These are phyloP conservation scores for Luffa acutangula DNA, from an alignment of 306 rosid genomes.

Conservation along the genomic window DNA sequence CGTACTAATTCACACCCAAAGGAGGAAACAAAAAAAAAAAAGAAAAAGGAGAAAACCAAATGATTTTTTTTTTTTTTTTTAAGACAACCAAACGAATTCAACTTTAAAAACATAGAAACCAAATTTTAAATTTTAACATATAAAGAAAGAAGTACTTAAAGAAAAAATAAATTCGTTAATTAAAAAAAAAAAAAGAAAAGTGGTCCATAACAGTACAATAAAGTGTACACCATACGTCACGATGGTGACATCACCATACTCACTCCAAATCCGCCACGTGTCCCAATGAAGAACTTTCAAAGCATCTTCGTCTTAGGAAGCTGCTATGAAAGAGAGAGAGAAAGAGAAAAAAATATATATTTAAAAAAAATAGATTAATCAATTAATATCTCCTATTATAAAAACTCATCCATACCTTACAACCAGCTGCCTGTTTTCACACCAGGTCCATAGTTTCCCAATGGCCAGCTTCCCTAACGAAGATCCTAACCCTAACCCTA, in stretches of 20 bases:
- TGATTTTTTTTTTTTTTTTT: too few relatives aligned
- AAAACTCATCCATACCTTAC: neutral
- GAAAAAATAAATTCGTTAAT: neutral
- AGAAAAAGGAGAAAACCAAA: too few relatives aligned
- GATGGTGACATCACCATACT: conserved; percentile 9
- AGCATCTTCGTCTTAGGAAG: conserved; percentile 18
- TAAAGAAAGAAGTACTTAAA: neutral
- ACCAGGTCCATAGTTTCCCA: neutral
- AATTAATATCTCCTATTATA: neutral
- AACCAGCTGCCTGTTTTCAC: neutral
- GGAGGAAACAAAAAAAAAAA: neutral
- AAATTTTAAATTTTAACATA: neutral
- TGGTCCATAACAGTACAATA: neutral
- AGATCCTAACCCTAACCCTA: conserved; percentile 13
- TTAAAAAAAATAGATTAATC: neutral
- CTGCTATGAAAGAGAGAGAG: conserved; percentile 26
- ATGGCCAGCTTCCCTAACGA: conserved; percentile 35
- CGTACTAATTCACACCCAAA: neutral
- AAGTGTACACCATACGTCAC: conserved; percentile 16
- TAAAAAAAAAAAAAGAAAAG: neutral
- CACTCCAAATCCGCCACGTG: conserved; percentile 16
- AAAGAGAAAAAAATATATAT: neutral
- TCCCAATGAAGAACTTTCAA: conserved; percentile 24
- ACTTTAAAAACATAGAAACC: neutral
- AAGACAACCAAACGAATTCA: neutral